A percentile compares a stretch with the other conserved stretches of the same genome.
Conservation (phyloP, 1,284 basidiomycete species). For the Trichosporon inkin region DNA sequence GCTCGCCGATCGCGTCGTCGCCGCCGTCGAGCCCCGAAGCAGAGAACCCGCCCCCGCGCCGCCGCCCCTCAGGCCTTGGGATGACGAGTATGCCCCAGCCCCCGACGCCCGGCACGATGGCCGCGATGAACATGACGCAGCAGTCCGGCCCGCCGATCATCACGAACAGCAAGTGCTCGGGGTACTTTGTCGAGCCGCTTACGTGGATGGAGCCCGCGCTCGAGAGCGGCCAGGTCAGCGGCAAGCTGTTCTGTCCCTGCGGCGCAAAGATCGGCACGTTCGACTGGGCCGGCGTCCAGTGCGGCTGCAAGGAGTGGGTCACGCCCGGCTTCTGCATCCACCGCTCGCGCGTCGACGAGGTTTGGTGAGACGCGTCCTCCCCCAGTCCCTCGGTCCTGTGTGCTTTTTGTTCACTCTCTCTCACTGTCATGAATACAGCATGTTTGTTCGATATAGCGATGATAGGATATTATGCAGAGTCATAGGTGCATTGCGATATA, state of each 20-base stretch:
- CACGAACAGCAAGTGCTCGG: constrained; percentile 74
- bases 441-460: not conserved
- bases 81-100: constrained; percentile 14
- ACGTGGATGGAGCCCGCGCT: constrained; percentile 91
- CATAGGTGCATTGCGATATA: not conserved
- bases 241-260: constrained; percentile 90
- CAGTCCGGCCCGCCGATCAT: constrained; percentile 62
- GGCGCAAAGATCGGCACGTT: constrained; percentile 87
- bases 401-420: not conserved
- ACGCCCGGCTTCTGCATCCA: constrained; percentile 86
- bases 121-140: constrained; percentile 8
- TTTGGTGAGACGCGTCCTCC: constrained; percentile 46
- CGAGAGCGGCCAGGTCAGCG: constrained; percentile 66
- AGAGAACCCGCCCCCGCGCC: not conserved
- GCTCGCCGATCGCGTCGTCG: not conserved
- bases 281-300: constrained; percentile 93
- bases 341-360: constrained; percentile 83
- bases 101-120: constrained; percentile 22
- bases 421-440: not conserved
- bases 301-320: constrained; percentile 87
- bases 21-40: not conserved
- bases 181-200: constrained; percentile 96
- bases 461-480: not conserved
- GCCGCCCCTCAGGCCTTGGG: constrained; percentile 8
- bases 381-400: not conserved